phyloP scores from a whole-genome alignment of 2,329 filamentous ascomycete genomes.

The Alternaria solani region DNA sequence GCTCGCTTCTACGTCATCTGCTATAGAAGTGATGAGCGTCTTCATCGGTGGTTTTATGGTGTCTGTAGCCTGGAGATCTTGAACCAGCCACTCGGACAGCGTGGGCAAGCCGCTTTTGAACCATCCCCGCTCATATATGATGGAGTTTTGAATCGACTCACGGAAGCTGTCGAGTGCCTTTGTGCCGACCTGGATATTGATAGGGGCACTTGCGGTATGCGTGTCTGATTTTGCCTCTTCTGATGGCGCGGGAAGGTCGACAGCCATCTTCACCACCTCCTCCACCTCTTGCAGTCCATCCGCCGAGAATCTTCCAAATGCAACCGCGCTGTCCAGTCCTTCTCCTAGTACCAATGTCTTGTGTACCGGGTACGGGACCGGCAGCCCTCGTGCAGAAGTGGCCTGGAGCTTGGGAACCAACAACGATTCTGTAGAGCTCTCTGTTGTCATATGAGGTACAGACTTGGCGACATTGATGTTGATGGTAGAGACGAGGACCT shows the following conservation, averaged over 20 bases:
- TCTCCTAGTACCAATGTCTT: constrained; percentile 77
- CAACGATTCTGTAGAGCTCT: constrained; percentile 68
- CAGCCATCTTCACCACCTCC: constrained; percentile 62
- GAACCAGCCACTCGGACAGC: constrained; percentile 70
- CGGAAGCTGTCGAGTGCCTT: constrained; percentile 73
- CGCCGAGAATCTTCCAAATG: constrained; percentile 54
- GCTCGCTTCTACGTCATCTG: constrained; percentile 62
- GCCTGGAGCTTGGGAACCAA: constrained; percentile 79
- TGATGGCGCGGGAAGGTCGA: constrained; percentile 62
- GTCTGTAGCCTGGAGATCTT: constrained; percentile 45
- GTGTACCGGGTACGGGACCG: constrained; percentile 83
- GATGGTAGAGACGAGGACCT: constrained; percentile 67
- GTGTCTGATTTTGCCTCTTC: constrained; percentile 46
- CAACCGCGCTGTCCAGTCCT: constrained; percentile 73
- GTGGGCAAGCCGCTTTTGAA: constrained; percentile 72
- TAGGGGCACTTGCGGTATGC: constrained; percentile 42
- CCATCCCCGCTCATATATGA: constrained; percentile 78
- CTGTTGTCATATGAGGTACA: constrained; percentile 32
- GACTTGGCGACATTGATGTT: constrained; percentile 54
- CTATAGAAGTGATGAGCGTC: constrained; percentile 71
- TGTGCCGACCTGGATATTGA: constrained; percentile 71
- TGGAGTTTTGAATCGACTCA: constrained; percentile 72
- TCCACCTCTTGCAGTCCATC: constrained; percentile 49
- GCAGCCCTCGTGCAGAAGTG: constrained; percentile 68
- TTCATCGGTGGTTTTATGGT: constrained; percentile 71